Base-by-base conservation (phyloP, 176 grass and related monocot species). In the Avena atlantica region DNA sequence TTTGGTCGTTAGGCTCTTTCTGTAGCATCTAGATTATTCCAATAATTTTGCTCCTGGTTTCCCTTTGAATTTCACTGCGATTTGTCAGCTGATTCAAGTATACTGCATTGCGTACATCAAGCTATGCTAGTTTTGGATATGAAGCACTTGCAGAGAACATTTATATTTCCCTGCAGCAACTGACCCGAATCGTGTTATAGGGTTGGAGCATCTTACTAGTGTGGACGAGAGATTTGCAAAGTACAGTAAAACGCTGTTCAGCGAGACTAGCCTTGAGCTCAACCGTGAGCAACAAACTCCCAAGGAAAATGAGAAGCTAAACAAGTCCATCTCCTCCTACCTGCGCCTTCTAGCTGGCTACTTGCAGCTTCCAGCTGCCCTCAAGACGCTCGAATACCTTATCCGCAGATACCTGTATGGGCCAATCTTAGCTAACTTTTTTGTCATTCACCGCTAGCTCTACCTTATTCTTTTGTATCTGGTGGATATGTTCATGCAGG, bases 321-420 rank as follows among this genome's bases (percentile, higher is more conserved):
- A 98, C 89, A 92, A 91, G 80, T 98, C 96, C 16, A 92, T 98
- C 49, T 85, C 87, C 75, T 85, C 79, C 67, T 98, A 92, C 89
- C 90, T 98, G 50, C 87, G 88, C 49, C 84, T 98, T 87, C 86
- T 98, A 25, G 89, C 93, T 65, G 92, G 93, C 20, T 74, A 98
- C 81, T 76, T 98, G 81, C 88, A 95, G 83, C 83, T 92, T 50
- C 62, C 86, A 62, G 87, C 92, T 79, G 93, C 92, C 56, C 85
- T 95, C 42, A 91, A 94, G 85, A 98, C 96, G 2, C 74, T 98
- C 1, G 96, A 98, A 87, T 98, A 96, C 80, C 93, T 98, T 73
- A 86, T 98, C 78, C 93, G 93, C 17, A 50, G 92, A 92, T 96
- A 98, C 87, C 74, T 90, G 96, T 98, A 95, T 1, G 79, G 37